phyloP scores from a whole-genome alignment of 768 basidiomycete species.

The Mycena albidolilacea region DNA sequence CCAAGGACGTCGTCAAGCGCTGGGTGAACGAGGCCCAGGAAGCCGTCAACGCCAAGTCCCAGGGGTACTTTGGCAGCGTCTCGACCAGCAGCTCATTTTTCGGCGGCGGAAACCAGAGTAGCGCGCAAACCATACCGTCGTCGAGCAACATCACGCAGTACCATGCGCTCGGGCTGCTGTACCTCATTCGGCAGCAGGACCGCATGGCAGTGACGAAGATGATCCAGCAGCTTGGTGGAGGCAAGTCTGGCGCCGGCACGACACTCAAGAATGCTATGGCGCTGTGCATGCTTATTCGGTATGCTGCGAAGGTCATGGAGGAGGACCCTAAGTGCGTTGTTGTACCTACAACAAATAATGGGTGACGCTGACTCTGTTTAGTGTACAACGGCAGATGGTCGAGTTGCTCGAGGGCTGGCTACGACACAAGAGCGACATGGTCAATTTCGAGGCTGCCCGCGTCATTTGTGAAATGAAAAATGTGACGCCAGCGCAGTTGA shows the following conservation, averaged over 20 bases:
- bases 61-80: slow-evolving; percentile 75
- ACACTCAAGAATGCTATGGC: slow-evolving; percentile 97
- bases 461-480: slow-evolving; percentile 97
- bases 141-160: slow-evolving; percentile 97
- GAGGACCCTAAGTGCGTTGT: slow-evolving; percentile 94
- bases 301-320: slow-evolving; percentile 98
- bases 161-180: slow-evolving; percentile 94
- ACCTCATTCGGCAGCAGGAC: slow-evolving; percentile 96
- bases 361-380: slow-evolving; percentile 49
- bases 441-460: slow-evolving; percentile 98
- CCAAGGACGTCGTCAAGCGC: slow-evolving; percentile 96
- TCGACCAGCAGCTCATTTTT: slow-evolving; percentile 73
- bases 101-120: slow-evolving; percentile 74
- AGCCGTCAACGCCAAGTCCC: slow-evolving; percentile 91
- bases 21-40: slow-evolving; percentile 99
- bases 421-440: slow-evolving; percentile 99
- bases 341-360: neutral
- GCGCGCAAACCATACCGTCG: slow-evolving; percentile 85
- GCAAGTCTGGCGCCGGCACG: slow-evolving; percentile 86
- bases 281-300: slow-evolving; percentile 97
- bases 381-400: slow-evolving; percentile 92
- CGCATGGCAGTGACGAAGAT: slow-evolving; percentile 99
- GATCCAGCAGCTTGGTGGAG: slow-evolving; percentile 97
- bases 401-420: slow-evolving; percentile 96
- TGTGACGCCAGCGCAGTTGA: slow-evolving; percentile 82